Evolutionary conservation across 345 rosid genomes (phyloP).

Genomic region (Nephelium lappaceum): DNA sequence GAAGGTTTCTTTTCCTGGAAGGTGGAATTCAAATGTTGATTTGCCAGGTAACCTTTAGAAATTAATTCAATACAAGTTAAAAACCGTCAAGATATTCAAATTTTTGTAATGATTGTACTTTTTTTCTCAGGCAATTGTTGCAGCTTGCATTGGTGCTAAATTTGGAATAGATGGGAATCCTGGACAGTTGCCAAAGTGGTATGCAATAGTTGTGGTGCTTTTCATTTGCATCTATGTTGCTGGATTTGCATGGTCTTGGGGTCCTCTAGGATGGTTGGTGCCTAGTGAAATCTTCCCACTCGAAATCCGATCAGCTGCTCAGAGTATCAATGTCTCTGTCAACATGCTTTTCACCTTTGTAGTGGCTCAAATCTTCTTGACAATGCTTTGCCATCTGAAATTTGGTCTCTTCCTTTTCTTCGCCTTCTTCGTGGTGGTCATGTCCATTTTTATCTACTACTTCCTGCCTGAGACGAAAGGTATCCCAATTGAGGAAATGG

Average conservation of each 20-base stretch:
- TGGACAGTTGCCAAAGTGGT: slow-evolving; percentile 76
- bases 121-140: slow-evolving; percentile 44
- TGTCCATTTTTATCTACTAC: slow-evolving; percentile 54
- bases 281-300: slow-evolving; percentile 93
- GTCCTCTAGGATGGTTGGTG: slow-evolving; percentile 92
- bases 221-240: slow-evolving; percentile 84
- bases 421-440: slow-evolving; percentile 59
- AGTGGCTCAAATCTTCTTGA: slow-evolving; percentile 73
- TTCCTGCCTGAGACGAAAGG: slow-evolving; percentile 79
- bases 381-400: slow-evolving; percentile 82
- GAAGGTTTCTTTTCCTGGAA: slow-evolving; percentile 78
- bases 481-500: slow-evolving; percentile 76
- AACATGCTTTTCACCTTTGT: slow-evolving; percentile 88
- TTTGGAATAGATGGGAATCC: slow-evolving; percentile 70
- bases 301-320: slow-evolving; percentile 90
- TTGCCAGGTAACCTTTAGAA: slow-evolving; percentile 58
- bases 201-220: slow-evolving; percentile 75
- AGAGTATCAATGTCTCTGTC: slow-evolving; percentile 81
- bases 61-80: no score
- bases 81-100: no score
- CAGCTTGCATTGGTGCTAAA: slow-evolving; percentile 81
- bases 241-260: slow-evolving; percentile 98
- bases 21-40: slow-evolving; percentile 87
- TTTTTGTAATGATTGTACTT: no score
- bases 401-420: slow-evolving; percentile 73